phyloP scores from a whole-genome alignment of 1,284 basidiomycete genomes.

The Peniophora sp. region DNA sequence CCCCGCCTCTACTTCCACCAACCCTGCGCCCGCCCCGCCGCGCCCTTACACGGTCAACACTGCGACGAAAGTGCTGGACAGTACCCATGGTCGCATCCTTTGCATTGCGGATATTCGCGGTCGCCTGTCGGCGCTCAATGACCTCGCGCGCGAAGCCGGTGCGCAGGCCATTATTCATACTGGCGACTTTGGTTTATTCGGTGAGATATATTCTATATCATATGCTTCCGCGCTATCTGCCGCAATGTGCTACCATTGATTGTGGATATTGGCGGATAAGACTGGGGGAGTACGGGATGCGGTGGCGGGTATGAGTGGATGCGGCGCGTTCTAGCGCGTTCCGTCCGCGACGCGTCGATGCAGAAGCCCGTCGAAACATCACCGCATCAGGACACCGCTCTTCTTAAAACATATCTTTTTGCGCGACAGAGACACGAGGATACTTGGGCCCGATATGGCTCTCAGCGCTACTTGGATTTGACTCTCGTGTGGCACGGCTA shows the following conservation, averaged over 20 bases:
- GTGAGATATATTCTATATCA: slow-evolving; percentile 29
- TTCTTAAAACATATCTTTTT: too few relatives aligned
- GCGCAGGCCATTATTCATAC: slow-evolving; percentile 97
- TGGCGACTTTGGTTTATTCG: slow-evolving; percentile 99
- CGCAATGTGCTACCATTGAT: background rate
- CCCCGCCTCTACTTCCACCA: slow-evolving; percentile 51
- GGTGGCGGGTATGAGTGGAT: slow-evolving; percentile 5
- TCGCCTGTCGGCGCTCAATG: slow-evolving; percentile 80
- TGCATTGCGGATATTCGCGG: slow-evolving; percentile 97
- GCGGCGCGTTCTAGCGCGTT: background rate
- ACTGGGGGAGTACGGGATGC: background rate
- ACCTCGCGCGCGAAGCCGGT: slow-evolving; percentile 81
- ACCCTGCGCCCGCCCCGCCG: slow-evolving; percentile 46
- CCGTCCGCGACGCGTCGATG: background rate
- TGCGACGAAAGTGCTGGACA: slow-evolving; percentile 71
- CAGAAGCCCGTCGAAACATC: background rate
- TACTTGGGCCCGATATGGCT: too few relatives aligned
- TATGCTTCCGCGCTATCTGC: background rate
- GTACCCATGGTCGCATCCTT: slow-evolving; percentile 79
- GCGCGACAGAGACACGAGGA: too few relatives aligned
- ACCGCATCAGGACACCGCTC: too few relatives aligned
- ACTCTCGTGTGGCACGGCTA: too few relatives aligned
- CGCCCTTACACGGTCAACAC: slow-evolving; percentile 53
- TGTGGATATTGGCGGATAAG: background rate
- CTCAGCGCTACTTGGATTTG: too few relatives aligned